phyloP scores from a whole-genome alignment of 1,284 basidiomycete genomes.

The Ceratobasidium theobromae region DNA sequence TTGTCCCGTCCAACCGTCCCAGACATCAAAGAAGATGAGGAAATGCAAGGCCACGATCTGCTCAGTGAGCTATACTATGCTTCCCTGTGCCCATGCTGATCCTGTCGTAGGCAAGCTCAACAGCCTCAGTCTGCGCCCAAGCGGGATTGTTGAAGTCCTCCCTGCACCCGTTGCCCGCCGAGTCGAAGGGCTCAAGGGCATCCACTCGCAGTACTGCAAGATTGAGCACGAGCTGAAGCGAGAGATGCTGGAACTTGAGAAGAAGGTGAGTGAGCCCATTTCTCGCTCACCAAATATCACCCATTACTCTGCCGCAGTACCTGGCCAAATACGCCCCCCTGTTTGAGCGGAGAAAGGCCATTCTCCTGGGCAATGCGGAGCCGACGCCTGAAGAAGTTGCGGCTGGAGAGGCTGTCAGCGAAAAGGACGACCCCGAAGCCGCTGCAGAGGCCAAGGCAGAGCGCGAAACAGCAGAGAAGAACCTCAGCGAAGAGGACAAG shows the following conservation, averaged over 20 bases:
- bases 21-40: slow-evolving; percentile 67
- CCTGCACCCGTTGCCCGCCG: slow-evolving; percentile 81
- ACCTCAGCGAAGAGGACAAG: slow-evolving; percentile 40
- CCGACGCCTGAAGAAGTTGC: slow-evolving; percentile 83
- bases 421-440: slow-evolving; percentile 43
- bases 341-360: slow-evolving; percentile 82
- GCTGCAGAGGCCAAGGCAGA: slow-evolving; percentile 56
- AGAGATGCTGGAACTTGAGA: slow-evolving; percentile 95
- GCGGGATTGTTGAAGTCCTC: slow-evolving; percentile 82
- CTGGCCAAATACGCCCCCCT: slow-evolving; percentile 81
- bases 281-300: not conserved
- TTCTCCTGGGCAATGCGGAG: slow-evolving; percentile 76
- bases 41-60: slow-evolving; percentile 41
- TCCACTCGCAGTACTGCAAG: slow-evolving; percentile 91
- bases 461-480: slow-evolving; percentile 48
- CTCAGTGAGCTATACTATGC: slow-evolving; percentile 48
- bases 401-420: slow-evolving; percentile 58
- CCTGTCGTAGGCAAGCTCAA: slow-evolving; percentile 53
- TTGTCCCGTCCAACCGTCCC: slow-evolving; percentile 57
- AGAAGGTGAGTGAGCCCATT: slow-evolving; percentile 63
- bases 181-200: slow-evolving; percentile 90
- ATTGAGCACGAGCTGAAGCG: slow-evolving; percentile 95
- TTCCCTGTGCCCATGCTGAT: not conserved
- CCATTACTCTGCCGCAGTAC: slow-evolving; percentile 56
- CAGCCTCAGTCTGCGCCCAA: slow-evolving; percentile 53